Conservation (phyloP, 1,284 basidiomycete genomes). For the Cystobasidiaceae sp. region DNA sequence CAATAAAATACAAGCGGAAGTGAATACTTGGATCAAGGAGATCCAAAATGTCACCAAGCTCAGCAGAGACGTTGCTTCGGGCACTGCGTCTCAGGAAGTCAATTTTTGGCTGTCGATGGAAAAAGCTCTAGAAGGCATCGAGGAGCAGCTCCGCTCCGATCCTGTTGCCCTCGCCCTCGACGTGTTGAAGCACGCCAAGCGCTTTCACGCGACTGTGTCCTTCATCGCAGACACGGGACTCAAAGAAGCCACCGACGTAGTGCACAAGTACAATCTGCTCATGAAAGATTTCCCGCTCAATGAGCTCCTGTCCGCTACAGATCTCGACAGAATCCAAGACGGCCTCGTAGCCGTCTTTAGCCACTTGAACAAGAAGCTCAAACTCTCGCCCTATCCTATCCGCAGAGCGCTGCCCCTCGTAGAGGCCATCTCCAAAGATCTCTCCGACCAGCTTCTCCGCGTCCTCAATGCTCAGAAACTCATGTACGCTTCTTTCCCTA, state of each 20-base stretch:
- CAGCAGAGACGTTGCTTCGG: conserved; percentile 79
- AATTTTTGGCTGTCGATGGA: conserved; percentile 98
- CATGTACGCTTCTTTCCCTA: conserved; percentile 88
- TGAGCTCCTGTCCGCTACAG: conserved; percentile 90
- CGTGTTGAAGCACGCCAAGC: conserved; percentile 88
- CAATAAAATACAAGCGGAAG: conserved; percentile 86
- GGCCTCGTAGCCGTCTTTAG: conserved; percentile 79
- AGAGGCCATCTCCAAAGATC: conserved; percentile 94
- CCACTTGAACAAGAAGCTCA: conserved; percentile 93
- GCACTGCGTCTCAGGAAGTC: conserved; percentile 96
- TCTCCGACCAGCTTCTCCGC: conserved; percentile 88
- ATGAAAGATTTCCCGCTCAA: conserved; percentile 99
- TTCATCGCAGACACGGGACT: conserved; percentile 96
- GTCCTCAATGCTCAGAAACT: conserved; percentile 84
- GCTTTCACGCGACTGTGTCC: conserved; percentile 94
- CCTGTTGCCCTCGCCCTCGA: conserved; percentile 94
- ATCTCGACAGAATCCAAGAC: conserved; percentile 89
- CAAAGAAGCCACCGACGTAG: conserved; percentile 83
- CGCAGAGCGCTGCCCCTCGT: conserved; percentile 90
- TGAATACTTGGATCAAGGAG: conserved; percentile 97
- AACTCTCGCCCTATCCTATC: conserved; percentile 91
- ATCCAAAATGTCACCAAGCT: conserved; percentile 96
- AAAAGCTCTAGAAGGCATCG: conserved; percentile 85
- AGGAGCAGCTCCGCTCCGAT: conserved; percentile 82
- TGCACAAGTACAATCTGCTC: conserved; percentile 93